Percentiles rank a stretch among this genome's conserved stretches.
Evolutionary conservation across 257 asterid species (phyloP).

Genomic region (Salvia hispanica): DNA sequence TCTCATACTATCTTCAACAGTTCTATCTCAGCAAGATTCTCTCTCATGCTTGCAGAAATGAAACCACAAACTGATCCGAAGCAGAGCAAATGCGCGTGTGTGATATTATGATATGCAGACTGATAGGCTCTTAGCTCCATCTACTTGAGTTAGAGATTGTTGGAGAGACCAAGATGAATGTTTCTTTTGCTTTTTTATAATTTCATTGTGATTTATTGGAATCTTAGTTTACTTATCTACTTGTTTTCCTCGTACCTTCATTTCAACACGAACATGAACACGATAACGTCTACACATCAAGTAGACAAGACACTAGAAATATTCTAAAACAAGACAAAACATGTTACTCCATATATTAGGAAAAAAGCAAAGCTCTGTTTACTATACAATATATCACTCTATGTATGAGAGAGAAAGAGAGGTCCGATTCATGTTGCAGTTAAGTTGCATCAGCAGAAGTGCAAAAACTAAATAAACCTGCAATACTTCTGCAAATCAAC

Average conservation of each 20-base stretch:
- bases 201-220: background rate
- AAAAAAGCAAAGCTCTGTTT: background rate
- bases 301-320: too few relatives aligned
- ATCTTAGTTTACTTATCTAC: too few relatives aligned
- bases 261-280: too few relatives aligned
- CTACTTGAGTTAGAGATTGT: background rate
- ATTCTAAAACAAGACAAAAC: background rate
- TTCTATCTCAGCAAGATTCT: background rate
- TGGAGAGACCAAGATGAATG: background rate
- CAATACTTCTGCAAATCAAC: conserved; percentile 30
- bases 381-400: background rate
- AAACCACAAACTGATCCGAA: conserved; percentile 45
- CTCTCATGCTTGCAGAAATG: conserved; percentile 49
- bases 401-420: background rate
- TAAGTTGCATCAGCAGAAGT: background rate
- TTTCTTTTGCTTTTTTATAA: conserved; percentile 8
- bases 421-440: background rate
- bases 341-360: background rate
- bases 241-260: too few relatives aligned
- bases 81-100: conserved; percentile 69
- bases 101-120: conserved; percentile 61
- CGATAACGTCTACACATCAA: too few relatives aligned
- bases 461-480: background rate
- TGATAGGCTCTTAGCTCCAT: conserved; percentile 6
- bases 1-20: too few relatives aligned